A percentile compares a stretch with the other conserved stretches of the same genome.
Evolutionary conservation across 805 yeast species (phyloP).

Genomic region (Wickerhamiella slavikovae): DNA sequence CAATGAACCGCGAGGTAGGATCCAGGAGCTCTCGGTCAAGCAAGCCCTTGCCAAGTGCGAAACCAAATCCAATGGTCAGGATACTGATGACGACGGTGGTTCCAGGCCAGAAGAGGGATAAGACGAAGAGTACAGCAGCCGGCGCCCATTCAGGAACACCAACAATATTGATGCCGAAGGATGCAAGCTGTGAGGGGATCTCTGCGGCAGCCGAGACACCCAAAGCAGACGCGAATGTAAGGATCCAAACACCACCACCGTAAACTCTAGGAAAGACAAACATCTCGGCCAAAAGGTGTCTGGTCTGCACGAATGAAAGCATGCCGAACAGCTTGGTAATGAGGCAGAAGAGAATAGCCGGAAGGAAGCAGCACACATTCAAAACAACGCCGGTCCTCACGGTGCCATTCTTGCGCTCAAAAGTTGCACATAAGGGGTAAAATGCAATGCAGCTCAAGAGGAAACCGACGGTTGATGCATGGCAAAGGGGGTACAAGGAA

Average conservation of each 20-base stretch:
- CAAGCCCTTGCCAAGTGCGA: constrained; percentile 30
- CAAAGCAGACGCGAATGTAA: no score
- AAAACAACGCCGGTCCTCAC: constrained; percentile 67
- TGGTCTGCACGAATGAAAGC: not conserved
- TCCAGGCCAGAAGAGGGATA: constrained; percentile 33
- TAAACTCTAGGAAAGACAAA: no score
- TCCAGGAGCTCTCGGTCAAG: constrained; percentile 32
- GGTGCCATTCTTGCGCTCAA: constrained; percentile 62
- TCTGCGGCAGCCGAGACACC: no score
- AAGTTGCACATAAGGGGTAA: constrained; percentile 37
- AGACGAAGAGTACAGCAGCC: constrained; percentile 34
- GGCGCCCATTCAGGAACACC: constrained; percentile 35
- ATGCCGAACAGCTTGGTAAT: not conserved
- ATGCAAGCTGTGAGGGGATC: no score
- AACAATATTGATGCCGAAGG: no score
- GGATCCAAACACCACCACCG: no score
- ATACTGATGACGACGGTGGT: constrained; percentile 59
- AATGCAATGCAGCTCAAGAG: constrained; percentile 36
- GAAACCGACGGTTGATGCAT: constrained; percentile 40
- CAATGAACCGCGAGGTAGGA: no score
- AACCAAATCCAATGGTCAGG: constrained; percentile 48
- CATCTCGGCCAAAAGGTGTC: no score
- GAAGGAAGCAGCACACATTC: constrained; percentile 45
- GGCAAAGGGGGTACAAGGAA: constrained; percentile 60
- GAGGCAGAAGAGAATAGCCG: constrained; percentile 41